Conservation (phyloP, 1,284 basidiomycete species). For the Psilocybe mexicana region DNA sequence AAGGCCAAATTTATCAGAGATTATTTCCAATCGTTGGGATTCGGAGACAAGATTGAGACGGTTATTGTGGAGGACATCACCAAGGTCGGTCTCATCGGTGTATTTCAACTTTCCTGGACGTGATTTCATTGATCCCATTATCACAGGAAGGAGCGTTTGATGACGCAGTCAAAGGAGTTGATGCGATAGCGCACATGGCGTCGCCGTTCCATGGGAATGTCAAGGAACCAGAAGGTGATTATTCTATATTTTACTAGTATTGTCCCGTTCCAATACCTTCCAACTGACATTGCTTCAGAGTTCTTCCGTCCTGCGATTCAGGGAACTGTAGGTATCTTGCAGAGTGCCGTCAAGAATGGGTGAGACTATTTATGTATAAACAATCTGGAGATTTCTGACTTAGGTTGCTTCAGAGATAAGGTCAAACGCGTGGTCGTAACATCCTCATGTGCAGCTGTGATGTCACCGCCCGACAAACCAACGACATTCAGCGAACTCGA, state of each 20-base stretch:
- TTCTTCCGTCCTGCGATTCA: slow-evolving; percentile 42
- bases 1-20: slow-evolving; percentile 42
- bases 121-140: not conserved
- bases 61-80: slow-evolving; percentile 18
- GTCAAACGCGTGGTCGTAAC: slow-evolving; percentile 69
- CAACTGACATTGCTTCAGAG: slow-evolving; percentile 25
- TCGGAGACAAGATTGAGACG: slow-evolving; percentile 16
- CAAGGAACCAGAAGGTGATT: slow-evolving; percentile 25
- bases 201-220: slow-evolving; percentile 43
- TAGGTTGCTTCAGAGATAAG: slow-evolving; percentile 16
- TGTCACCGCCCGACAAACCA: slow-evolving; percentile 27
- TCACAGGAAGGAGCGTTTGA: slow-evolving; percentile 59
- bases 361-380: slow-evolving; percentile 14
- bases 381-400: not conserved
- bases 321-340: slow-evolving; percentile 42
- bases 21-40: slow-evolving; percentile 29
- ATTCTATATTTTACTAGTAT: no score
- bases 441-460: slow-evolving; percentile 59
- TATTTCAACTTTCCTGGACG: not conserved
- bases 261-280: not conserved
- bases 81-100: slow-evolving; percentile 1
- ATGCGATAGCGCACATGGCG: slow-evolving; percentile 59
- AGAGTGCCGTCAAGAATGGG: slow-evolving; percentile 38
- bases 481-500: slow-evolving; percentile 44
- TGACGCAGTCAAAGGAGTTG: slow-evolving; percentile 60